A percentile compares a stretch with the other conserved stretches of the same genome.
Evolutionary conservation across 225 moss, liverwort and hornwort species (phyloP).

Genomic region (Marchantia polymorpha): DNA sequence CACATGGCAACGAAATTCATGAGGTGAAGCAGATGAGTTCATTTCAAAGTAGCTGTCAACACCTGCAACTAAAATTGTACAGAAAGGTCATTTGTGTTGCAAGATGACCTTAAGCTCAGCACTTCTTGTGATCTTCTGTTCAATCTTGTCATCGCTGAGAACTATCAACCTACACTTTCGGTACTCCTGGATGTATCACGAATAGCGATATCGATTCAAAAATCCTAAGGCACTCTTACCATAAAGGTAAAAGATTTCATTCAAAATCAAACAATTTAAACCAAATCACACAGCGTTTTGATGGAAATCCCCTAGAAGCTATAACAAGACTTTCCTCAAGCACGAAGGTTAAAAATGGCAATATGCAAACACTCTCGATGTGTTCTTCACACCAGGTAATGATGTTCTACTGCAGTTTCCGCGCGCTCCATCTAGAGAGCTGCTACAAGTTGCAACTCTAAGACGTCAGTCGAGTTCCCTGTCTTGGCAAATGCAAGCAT

Average conservation of each 20-base stretch:
- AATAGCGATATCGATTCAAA: background rate
- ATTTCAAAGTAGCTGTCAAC: constrained; percentile 12
- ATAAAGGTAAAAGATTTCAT: background rate
- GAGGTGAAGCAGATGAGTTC: background rate
- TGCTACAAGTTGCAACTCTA: background rate
- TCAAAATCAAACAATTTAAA: background rate
- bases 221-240: background rate
- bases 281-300: background rate
- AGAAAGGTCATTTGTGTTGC: background rate
- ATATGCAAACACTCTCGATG: constrained; percentile 5
- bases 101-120: background rate
- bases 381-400: background rate
- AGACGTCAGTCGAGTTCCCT: constrained; percentile 4
- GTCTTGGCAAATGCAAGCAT: constrained; percentile 5
- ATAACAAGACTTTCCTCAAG: background rate
- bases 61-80: constrained; percentile 1
- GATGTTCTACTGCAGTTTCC: background rate
- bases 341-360: constrained; percentile 10
- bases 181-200: background rate
- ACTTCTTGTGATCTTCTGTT: background rate
- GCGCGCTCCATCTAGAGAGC: constrained; percentile 1
- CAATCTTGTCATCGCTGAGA: background rate
- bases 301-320: background rate
- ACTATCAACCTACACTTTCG: background rate
- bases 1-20: background rate